Conservation (phyloP, 208 protist genomes). For the Trypanosoma brucei region DNA sequence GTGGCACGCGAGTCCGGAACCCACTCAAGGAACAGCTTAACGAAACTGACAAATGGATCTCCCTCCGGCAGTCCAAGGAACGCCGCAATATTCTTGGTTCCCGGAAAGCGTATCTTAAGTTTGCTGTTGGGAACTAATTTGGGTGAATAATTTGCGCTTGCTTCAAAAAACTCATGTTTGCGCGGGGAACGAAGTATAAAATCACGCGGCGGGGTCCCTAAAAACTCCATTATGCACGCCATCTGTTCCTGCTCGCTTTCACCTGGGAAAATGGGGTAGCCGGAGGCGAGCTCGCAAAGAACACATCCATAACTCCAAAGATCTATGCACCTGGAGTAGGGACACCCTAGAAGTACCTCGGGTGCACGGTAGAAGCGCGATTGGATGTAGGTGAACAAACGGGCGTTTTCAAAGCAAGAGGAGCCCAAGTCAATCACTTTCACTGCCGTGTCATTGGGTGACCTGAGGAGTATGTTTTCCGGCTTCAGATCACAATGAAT, state of each 20-base stretch:
- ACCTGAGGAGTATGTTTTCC: constrained; percentile 93
- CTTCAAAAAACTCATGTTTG: constrained; percentile 52
- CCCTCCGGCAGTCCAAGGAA: constrained; percentile 54
- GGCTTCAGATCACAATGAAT: constrained; percentile 96
- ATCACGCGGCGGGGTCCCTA: constrained; percentile 70
- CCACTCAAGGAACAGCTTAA: constrained; percentile 68
- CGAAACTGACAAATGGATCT: constrained; percentile 65
- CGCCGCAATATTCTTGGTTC: constrained; percentile 40
- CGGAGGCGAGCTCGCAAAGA: constrained; percentile 90
- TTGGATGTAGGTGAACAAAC: constrained; percentile 91
- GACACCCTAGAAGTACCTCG: constrained; percentile 78
- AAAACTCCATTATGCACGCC: constrained; percentile 79
- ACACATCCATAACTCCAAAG: constrained; percentile 94
- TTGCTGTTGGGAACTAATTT: constrained; percentile 37
- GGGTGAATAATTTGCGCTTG: constrained; percentile 23
- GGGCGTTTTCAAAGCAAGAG: constrained; percentile 91
- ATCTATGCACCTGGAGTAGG: constrained; percentile 83
- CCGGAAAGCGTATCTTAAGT: constrained; percentile 32
- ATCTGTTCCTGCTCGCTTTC: constrained; percentile 85
- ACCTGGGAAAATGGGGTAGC: constrained; percentile 87
- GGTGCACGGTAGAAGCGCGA: constrained; percentile 91
- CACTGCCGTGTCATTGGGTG: constrained; percentile 70
- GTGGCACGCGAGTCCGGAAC: constrained; percentile 43
- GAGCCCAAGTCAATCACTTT: constrained; percentile 97
- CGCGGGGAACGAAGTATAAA: constrained; percentile 34